Evolutionary conservation across 176 grass and related monocot species (phyloP).

Genomic region (Eleusine coracana): DNA sequence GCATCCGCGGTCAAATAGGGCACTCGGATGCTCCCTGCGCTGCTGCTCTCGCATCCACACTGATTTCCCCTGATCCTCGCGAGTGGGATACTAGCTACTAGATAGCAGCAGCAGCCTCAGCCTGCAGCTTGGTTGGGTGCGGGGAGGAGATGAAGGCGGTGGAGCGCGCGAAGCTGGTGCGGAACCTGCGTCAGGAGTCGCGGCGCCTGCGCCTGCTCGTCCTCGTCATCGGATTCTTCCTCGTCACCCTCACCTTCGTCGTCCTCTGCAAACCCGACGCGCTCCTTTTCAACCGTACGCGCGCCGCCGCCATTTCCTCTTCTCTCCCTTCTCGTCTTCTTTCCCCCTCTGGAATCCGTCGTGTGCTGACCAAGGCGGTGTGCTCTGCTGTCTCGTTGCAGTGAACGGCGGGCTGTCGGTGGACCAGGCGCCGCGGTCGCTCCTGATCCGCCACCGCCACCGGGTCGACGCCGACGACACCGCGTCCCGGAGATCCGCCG

Average conservation of each 20-base stretch:
- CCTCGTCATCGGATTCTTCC: constrained; percentile 74
- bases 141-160: constrained; percentile 57
- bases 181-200: constrained; percentile 63
- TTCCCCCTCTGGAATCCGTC: background rate
- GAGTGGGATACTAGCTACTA: background rate
- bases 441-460: constrained; percentile 51
- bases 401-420: constrained; percentile 54
- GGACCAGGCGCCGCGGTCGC: constrained; percentile 55
- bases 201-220: constrained; percentile 55
- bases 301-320: background rate
- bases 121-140: background rate
- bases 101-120: background rate
- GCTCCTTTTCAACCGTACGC: constrained; percentile 54
- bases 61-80: constrained; percentile 22
- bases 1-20: background rate
- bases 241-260: constrained; percentile 74
- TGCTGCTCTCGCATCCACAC: background rate
- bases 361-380: constrained; percentile 3
- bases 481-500: constrained; percentile 29
- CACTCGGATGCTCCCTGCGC: background rate
- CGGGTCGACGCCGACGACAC: constrained; percentile 13
- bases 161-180: constrained; percentile 71
- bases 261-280: constrained; percentile 72
- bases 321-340: background rate
- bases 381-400: background rate